Conservation (phyloP, 2,329 filamentous ascomycete genomes). For the Pseudogymnoascus sp. region DNA sequence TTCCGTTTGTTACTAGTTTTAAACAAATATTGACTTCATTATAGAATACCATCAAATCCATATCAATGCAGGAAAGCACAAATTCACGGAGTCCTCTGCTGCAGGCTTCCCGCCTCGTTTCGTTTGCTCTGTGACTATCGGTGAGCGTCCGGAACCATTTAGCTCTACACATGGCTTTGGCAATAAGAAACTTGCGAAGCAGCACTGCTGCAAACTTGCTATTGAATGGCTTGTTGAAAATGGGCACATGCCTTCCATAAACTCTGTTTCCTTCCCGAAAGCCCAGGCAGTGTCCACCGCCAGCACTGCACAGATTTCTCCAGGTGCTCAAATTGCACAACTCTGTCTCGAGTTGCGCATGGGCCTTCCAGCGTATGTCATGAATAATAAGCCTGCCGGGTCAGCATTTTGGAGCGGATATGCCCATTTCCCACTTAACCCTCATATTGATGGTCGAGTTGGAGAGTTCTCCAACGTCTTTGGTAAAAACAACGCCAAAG, state of each 20-base stretch:
- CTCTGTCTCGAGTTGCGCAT: slow-evolving; percentile 23
- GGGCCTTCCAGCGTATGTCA: slow-evolving; percentile 19
- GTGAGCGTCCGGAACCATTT: slow-evolving; percentile 19
- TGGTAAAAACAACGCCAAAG: slow-evolving; percentile 39
- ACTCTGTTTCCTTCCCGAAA: slow-evolving; percentile 22
- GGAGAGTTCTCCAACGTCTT: slow-evolving; percentile 31
- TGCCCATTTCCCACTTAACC: slow-evolving; percentile 23
- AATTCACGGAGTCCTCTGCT: slow-evolving; percentile 11
- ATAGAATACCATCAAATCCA: slow-evolving; percentile 21
- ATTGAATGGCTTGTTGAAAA: slow-evolving; percentile 26
- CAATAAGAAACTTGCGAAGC: slow-evolving; percentile 27
- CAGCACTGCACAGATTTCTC: not conserved
- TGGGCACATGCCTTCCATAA: slow-evolving; percentile 22
- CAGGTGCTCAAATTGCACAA: slow-evolving; percentile 4
- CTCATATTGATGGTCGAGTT: slow-evolving; percentile 11
- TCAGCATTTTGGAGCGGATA: slow-evolving; percentile 20
- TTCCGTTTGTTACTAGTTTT: not conserved
- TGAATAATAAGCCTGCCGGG: slow-evolving; percentile 14
- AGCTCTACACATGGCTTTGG: slow-evolving; percentile 17
- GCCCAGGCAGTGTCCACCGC: not conserved
- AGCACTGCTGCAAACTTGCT: slow-evolving; percentile 26
- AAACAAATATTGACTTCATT: not conserved
- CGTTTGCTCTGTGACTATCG: slow-evolving; percentile 18
- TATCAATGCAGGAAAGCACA: slow-evolving; percentile 7
- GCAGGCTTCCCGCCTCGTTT: not conserved